These are phyloP conservation scores for Talaromyces sp. DNA, from an alignment of 2,329 filamentous ascomycete genomes.

Conservation along the genomic window DNA sequence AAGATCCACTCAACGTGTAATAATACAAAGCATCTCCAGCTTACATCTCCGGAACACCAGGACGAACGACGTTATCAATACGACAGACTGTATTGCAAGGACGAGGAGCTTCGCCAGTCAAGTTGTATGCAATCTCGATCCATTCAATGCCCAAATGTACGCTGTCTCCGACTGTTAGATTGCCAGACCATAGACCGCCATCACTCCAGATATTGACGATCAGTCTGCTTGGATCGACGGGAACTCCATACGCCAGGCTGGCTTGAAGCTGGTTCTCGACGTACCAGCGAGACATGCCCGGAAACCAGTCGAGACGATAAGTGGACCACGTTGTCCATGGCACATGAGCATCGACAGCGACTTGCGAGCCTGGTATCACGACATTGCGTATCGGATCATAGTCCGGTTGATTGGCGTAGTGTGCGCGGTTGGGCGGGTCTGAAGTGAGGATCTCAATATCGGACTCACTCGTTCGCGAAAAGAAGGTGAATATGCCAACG, in stretches of 20 bases:
- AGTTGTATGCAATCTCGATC: slow-evolving; percentile 42
- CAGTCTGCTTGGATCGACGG: slow-evolving; percentile 35
- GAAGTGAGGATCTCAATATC: slow-evolving; percentile 54
- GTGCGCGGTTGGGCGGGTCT: slow-evolving; percentile 43
- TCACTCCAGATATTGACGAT: slow-evolving; percentile 45
- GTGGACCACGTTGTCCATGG: slow-evolving; percentile 42
- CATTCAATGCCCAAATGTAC: slow-evolving; percentile 42
- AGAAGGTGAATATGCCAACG: slow-evolving; percentile 52
- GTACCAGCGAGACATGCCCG: slow-evolving; percentile 36
- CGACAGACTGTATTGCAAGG: slow-evolving; percentile 20
- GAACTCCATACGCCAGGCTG: slow-evolving; percentile 36
- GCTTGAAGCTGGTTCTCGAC: slow-evolving; percentile 31
- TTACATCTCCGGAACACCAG: slow-evolving; percentile 14
- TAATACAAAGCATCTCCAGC: not conserved
- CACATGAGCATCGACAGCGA: slow-evolving; percentile 28
- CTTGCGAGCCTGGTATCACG: slow-evolving; percentile 34
- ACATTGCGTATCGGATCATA: slow-evolving; percentile 35
- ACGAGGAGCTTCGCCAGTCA: slow-evolving; percentile 22
- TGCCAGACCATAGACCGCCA: slow-evolving; percentile 42
- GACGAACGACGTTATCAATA: slow-evolving; percentile 22
- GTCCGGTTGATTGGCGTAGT: slow-evolving; percentile 44
- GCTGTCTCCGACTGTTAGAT: slow-evolving; percentile 36
- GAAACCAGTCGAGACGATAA: slow-evolving; percentile 43
- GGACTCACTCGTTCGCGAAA: slow-evolving; percentile 46
- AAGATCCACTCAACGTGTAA: not conserved